A percentile compares a stretch with the other conserved stretches of the same genome.
Evolutionary conservation across 2,329 filamentous ascomycete genomes (phyloP).

Genomic region (Dichotomopilus funicola): DNA sequence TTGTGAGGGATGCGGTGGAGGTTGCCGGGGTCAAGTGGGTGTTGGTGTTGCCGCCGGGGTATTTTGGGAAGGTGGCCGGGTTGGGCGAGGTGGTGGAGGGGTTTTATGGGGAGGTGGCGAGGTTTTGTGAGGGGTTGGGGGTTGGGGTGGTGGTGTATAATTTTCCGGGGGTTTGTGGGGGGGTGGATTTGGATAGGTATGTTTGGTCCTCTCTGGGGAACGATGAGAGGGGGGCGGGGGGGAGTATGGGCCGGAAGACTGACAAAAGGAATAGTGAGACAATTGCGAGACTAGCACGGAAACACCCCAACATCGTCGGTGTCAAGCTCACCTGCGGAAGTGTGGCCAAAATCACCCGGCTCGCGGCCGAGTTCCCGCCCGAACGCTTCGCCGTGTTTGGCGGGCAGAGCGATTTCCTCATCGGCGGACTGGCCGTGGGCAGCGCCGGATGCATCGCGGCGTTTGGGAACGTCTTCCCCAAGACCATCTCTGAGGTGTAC

Average conservation of each 20-base stretch:
- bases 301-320: constrained; percentile 50
- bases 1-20: constrained; percentile 49
- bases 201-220: no score
- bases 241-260: not conserved
- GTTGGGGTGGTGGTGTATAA: constrained; percentile 61
- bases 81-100: constrained; percentile 49
- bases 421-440: constrained; percentile 53
- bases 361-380: constrained; percentile 44
- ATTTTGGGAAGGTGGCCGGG: constrained; percentile 56
- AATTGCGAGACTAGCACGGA: constrained; percentile 46
- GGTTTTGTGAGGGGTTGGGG: constrained; percentile 44
- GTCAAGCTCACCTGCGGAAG: constrained; percentile 65
- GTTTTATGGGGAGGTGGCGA: constrained; percentile 55
- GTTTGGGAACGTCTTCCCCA: constrained; percentile 56
- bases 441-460: constrained; percentile 56
- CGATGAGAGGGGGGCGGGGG: no score
- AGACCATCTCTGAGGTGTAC: constrained; percentile 52
- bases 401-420: constrained; percentile 66
- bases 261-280: constrained; percentile 40
- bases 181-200: constrained; percentile 53
- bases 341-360: constrained; percentile 63
- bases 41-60: constrained; percentile 55
- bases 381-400: constrained; percentile 61
- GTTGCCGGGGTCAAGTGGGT: constrained; percentile 54
- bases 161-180: constrained; percentile 62